Conservation (phyloP, 306 rosid genomes). For the Begonia masoniana region DNA sequence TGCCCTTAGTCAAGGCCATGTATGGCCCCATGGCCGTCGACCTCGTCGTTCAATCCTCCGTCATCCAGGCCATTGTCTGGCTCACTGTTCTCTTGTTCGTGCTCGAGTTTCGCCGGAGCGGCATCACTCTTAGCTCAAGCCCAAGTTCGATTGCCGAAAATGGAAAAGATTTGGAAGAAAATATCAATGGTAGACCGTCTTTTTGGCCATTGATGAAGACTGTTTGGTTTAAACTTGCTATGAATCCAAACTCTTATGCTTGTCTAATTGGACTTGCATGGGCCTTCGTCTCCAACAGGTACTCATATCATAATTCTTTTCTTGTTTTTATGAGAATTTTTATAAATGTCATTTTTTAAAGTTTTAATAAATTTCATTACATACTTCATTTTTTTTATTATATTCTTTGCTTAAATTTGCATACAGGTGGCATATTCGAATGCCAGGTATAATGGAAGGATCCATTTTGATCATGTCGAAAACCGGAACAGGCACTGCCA, state of each 20-base stretch:
- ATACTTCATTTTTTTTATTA: not conserved
- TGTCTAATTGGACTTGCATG: slow-evolving; percentile 67
- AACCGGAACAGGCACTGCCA: slow-evolving; percentile 88
- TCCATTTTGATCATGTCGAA: slow-evolving; percentile 72
- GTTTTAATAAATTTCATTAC: not conserved
- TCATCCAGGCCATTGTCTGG: slow-evolving; percentile 80
- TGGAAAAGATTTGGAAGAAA: slow-evolving; percentile 44
- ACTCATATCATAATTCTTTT: not conserved
- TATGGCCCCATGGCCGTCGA: slow-evolving; percentile 57
- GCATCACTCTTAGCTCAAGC: slow-evolving; percentile 15
- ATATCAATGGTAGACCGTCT: slow-evolving; percentile 17
- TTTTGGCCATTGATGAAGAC: slow-evolving; percentile 45
- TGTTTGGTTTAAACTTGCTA: slow-evolving; percentile 54
- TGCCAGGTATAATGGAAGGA: slow-evolving; percentile 72
- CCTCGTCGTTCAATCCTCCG: slow-evolving; percentile 72
- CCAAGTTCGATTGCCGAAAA: not conserved
- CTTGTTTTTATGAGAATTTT: too few relatives aligned
- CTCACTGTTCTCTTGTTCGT: slow-evolving; percentile 59
- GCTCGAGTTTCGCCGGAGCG: slow-evolving; percentile 52
- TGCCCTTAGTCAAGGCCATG: slow-evolving; percentile 64
- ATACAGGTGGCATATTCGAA: slow-evolving; percentile 60
- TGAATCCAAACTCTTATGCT: slow-evolving; percentile 77
- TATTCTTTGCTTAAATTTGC: not conserved
- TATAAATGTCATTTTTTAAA: too few relatives aligned
- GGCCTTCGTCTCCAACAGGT: slow-evolving; percentile 81